Conservation (phyloP, 495 filamentous ascomycete species). For the Neurospora terricola region DNA sequence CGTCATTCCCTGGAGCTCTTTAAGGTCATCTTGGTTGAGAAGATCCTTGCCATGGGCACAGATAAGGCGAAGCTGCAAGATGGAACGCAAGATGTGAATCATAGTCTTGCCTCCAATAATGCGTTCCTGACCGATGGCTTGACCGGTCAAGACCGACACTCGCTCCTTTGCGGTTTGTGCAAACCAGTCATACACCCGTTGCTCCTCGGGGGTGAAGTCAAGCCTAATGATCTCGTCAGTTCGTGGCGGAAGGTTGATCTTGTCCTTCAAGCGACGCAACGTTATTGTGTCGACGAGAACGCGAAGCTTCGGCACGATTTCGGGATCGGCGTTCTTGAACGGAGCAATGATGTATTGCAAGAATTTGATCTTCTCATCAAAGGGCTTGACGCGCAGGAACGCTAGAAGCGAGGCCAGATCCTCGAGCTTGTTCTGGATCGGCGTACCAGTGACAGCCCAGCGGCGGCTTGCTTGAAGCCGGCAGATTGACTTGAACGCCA, state of each 20-base stretch:
- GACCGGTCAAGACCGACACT: conserved; percentile 39
- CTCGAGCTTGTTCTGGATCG: conserved; percentile 84
- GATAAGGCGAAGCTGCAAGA: conserved; percentile 79
- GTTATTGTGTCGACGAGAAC: conserved; percentile 91
- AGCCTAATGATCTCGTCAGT: conserved; percentile 60
- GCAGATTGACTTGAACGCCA: conserved; percentile 75
- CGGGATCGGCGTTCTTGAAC: conserved; percentile 71
- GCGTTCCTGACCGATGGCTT: conserved; percentile 36
- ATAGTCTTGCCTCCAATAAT: conserved; percentile 74
- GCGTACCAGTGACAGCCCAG: conserved; percentile 93
- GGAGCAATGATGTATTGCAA: conserved; percentile 66
- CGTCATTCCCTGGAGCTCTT: conserved; percentile 66
- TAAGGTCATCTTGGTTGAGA: conserved; percentile 70
- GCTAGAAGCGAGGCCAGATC: conserved; percentile 85
- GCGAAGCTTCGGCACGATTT: conserved; percentile 73
- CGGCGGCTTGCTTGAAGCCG: conserved; percentile 70
- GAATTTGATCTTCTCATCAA: conserved; percentile 69
- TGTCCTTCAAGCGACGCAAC: conserved; percentile 83
- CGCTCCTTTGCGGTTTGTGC: conserved; percentile 41
- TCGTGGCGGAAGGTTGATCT: conserved; percentile 69
- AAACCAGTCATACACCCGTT: conserved; percentile 46
- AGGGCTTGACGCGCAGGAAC: conserved; percentile 78
- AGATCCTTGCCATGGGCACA: conserved; percentile 89
- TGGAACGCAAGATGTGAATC: conserved; percentile 80
- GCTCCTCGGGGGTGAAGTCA: conserved; percentile 42